phyloP scores from a whole-genome alignment of 1,139 yeast species.

The Debaryomycetaceae sp. region DNA sequence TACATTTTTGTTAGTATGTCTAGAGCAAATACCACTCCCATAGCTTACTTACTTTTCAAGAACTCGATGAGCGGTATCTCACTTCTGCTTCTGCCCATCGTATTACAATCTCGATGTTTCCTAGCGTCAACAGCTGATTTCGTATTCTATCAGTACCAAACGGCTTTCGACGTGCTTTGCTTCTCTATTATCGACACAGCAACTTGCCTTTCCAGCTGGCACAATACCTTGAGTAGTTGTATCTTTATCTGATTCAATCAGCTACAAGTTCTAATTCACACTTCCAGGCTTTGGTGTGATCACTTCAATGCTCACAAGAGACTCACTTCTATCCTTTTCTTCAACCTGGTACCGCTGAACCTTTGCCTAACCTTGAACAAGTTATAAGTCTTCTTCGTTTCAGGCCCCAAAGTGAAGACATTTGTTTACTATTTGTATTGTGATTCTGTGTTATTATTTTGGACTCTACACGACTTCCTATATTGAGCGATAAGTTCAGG shows the following conservation, averaged over 20 bases:
- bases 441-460: conserved; percentile 10
- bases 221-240: not conserved
- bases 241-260: not conserved
- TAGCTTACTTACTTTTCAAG: conserved; percentile 37
- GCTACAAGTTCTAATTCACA: not conserved
- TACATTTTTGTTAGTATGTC: conserved; percentile 14
- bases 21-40: not conserved
- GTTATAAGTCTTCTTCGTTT: not conserved
- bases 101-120: not conserved
- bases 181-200: not conserved
- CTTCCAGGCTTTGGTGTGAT: not conserved
- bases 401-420: not conserved
- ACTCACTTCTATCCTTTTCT: not conserved
- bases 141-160: too few relatives aligned
- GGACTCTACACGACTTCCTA: conserved; percentile 7
- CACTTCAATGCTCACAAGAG: not conserved
- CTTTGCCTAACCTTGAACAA: not conserved
- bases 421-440: conserved; percentile 6
- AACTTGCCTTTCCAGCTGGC: not conserved
- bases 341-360: not conserved
- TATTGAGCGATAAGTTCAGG: conserved; percentile 2
- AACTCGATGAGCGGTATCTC: conserved; percentile 42
- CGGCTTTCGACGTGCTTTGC: not conserved
- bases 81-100: conserved; percentile 19
- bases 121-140: not conserved